A percentile compares a stretch with the other conserved stretches of the same genome.
phyloP scores from a whole-genome alignment of 768 basidiomycete genomes.

The Amanita rimosa region DNA sequence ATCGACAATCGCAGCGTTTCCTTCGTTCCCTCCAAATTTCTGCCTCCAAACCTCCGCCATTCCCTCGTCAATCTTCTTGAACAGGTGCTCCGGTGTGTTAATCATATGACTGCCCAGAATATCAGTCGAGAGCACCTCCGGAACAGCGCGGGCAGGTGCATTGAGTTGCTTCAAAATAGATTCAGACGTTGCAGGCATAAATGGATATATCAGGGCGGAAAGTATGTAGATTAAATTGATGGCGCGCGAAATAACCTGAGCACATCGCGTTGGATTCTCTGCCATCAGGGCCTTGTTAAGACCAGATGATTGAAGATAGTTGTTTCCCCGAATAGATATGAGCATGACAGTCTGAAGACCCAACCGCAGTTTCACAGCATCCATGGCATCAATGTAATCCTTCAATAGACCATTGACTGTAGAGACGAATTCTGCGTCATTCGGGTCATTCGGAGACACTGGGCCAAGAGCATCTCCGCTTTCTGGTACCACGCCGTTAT shows the following conservation, averaged over 20 bases:
- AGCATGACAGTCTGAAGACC: constrained; percentile 87
- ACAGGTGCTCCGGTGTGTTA: constrained; percentile 80
- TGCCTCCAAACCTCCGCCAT: constrained; percentile 75
- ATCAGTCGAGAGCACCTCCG: constrained; percentile 63
- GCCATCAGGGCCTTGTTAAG: constrained; percentile 85
- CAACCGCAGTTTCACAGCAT: constrained; percentile 78
- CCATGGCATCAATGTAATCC: constrained; percentile 82
- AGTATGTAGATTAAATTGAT: constrained; percentile 90
- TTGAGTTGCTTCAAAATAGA: constrained; percentile 81
- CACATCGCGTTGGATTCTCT: constrained; percentile 75
- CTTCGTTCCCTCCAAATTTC: constrained; percentile 63
- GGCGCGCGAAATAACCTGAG: constrained; percentile 81
- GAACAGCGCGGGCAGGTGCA: constrained; percentile 75
- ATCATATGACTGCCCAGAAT: constrained; percentile 81
- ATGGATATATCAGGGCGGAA: constrained; percentile 80
- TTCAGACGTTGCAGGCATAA: constrained; percentile 88
- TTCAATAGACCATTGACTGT: constrained; percentile 71
- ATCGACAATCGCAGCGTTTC: not conserved
- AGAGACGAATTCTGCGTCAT: constrained; percentile 66
- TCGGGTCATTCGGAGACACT: constrained; percentile 51
- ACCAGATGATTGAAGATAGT: constrained; percentile 87
- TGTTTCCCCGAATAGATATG: constrained; percentile 82
- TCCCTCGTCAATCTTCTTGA: constrained; percentile 88
- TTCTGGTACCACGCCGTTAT: constrained; percentile 71
- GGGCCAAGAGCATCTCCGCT: constrained; percentile 60